Evolutionary conservation across 129 eudicot genomes (phyloP), one percentile per base, ranked within the genome.

Genomic region (Flaveria ramosissima): DNA sequence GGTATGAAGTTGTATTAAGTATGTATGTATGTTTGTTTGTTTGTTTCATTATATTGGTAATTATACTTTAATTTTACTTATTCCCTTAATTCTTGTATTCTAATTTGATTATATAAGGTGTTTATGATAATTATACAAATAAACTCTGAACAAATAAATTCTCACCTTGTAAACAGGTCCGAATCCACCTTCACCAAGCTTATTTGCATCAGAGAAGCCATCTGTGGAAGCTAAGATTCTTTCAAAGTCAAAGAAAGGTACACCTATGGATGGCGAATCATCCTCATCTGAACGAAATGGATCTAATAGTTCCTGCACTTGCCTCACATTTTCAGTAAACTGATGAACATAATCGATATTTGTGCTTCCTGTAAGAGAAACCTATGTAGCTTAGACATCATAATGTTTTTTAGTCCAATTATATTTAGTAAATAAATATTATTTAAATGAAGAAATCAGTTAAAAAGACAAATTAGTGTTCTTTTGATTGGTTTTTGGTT

Each of bases 91-190:
- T 32, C 6, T 32, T 32, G 7, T 32, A 32, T 32, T 32, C 39
- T 32, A 5, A 32, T 32, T 32, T 5, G 39, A 32, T 32, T 32
- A 32, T 32, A 32, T 4, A 32, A 32, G 39, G 0, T 32, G 7
- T 32, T 32, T 4, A 32, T 32, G 39, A 32, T 32, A 4, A 32
- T 4, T 32, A 0, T 4, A 4, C 7, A 32, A 6, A 32, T 32
- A 4, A 32, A 4, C 5, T 6, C 7, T 7, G 7, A 32, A 32
- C 39, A 42, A 16, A 39, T 6, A 20, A 72, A 72, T 5, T 72
- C 27, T 65, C 3, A 85, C 92, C 92, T 79, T 83, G 76, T 85
- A 88, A 70, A 88, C 92, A 48, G 92, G 92, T 52, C 89, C 92
- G 62, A 88, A 88, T 19, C 92, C 92, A 52, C 92, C 92, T 82